Evolutionary conservation across 2,329 filamentous ascomycete genomes (phyloP).

Genomic region (Triangularia setosa): DNA sequence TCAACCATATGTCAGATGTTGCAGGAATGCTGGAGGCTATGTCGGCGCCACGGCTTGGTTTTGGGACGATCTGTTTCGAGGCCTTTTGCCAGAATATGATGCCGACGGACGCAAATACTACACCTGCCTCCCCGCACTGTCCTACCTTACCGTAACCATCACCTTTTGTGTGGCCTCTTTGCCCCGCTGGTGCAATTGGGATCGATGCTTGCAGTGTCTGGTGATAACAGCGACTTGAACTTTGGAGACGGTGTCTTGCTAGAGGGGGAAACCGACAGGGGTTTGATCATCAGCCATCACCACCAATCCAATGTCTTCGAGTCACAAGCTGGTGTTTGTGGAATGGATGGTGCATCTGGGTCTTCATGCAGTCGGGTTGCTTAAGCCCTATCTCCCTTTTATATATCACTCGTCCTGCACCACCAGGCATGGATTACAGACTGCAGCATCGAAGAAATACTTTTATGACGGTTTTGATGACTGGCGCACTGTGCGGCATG

Average conservation of each 20-base stretch:
- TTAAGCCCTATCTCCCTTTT: background rate
- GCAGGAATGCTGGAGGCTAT: background rate
- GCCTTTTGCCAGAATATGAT: background rate
- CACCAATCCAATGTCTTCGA: background rate
- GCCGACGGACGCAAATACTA: background rate
- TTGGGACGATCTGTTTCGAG: background rate
- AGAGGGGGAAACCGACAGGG: constrained; percentile 4
- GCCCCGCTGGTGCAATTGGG: background rate
- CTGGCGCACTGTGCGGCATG: constrained; percentile 17
- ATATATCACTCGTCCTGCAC: background rate
- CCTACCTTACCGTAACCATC: background rate
- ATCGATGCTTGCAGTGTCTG: background rate
- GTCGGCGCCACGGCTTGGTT: background rate
- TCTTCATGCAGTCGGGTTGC: background rate
- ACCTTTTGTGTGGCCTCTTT: background rate
- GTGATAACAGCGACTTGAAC: background rate
- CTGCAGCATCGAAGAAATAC: background rate
- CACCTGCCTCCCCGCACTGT: background rate
- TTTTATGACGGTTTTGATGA: background rate
- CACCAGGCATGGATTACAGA: background rate
- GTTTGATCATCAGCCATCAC: background rate
- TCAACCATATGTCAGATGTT: background rate
- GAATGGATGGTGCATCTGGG: background rate
- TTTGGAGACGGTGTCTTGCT: constrained; percentile 3
- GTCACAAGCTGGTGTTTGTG: background rate